Conservation (phyloP, 2,329 filamentous ascomycete species). For the Cercospora sp. region DNA sequence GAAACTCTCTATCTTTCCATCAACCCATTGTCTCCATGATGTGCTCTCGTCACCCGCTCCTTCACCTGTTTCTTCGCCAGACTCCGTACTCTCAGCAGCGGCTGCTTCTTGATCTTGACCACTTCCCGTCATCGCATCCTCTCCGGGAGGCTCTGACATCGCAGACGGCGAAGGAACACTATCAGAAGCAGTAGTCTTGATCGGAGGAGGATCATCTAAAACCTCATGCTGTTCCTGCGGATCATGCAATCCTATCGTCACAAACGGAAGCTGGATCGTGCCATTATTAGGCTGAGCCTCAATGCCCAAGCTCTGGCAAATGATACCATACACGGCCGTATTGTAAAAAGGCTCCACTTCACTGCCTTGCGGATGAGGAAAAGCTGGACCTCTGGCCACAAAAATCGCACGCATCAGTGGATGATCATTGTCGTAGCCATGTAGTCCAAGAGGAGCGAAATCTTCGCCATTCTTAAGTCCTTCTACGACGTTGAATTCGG, state of each 20-base stretch:
- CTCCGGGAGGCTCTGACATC: background rate
- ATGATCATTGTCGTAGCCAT: constrained; percentile 93
- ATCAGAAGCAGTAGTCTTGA: background rate
- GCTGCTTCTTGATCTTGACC: background rate
- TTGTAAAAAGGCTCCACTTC: constrained; percentile 82
- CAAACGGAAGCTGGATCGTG: constrained; percentile 72
- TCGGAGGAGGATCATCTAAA: constrained; percentile 27
- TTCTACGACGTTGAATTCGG: constrained; percentile 73
- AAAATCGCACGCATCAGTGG: constrained; percentile 97
- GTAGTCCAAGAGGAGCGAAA: constrained; percentile 81
- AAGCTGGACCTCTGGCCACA: constrained; percentile 85
- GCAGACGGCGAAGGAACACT: background rate
- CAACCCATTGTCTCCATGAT: constrained; percentile 38
- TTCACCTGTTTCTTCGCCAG: background rate
- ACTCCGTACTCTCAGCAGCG: background rate
- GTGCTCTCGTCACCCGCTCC: constrained; percentile 7
- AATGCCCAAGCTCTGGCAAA: constrained; percentile 83
- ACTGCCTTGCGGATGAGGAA: constrained; percentile 81
- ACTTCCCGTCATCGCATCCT: background rate
- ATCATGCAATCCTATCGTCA: constrained; percentile 61
- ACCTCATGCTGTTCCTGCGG: constrained; percentile 18
- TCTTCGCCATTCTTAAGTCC: constrained; percentile 63
- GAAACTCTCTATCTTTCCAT: constrained; percentile 34
- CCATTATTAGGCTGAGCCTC: constrained; percentile 80
- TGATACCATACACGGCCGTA: constrained; percentile 88